Percentiles rank a stretch among this genome's conserved stretches.
Conservation (phyloP, 257 asterid species). For the Solanum neorickii region DNA sequence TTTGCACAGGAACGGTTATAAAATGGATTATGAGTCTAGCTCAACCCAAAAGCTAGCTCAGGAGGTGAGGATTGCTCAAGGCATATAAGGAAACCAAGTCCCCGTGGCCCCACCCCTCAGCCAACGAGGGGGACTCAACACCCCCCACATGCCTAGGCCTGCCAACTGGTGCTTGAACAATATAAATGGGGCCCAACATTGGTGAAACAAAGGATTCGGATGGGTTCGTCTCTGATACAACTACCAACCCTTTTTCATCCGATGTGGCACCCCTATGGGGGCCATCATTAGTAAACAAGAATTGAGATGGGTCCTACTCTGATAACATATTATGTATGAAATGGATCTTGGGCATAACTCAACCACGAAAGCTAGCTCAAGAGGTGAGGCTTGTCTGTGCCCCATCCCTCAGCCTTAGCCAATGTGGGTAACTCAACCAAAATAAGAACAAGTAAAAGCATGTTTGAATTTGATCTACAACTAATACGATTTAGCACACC, state of each 20-base stretch:
- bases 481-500: no score
- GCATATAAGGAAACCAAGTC: not conserved
- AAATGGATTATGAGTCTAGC: not conserved
- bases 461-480: no score
- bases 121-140: not conserved
- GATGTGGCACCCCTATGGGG: not conserved
- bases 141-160: not conserved
- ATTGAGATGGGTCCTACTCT: not conserved
- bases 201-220: not conserved
- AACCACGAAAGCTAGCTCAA: not conserved
- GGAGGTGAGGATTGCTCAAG: not conserved
- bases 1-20: not conserved
- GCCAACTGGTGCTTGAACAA: not conserved
- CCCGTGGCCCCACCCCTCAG: not conserved
- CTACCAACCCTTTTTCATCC: not conserved
- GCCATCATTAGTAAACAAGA: not conserved
- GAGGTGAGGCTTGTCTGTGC: not conserved
- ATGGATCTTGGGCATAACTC: not conserved
- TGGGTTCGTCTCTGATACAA: not conserved
- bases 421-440: no score
- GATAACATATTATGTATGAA: not conserved
- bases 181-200: not conserved
- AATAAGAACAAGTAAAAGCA: no score
- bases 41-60: not conserved
- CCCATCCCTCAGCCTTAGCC: not conserved